These are phyloP conservation scores for Vanderwaltozyma polyspora DNA, from an alignment of 805 yeast species.

Conservation along the genomic window DNA sequence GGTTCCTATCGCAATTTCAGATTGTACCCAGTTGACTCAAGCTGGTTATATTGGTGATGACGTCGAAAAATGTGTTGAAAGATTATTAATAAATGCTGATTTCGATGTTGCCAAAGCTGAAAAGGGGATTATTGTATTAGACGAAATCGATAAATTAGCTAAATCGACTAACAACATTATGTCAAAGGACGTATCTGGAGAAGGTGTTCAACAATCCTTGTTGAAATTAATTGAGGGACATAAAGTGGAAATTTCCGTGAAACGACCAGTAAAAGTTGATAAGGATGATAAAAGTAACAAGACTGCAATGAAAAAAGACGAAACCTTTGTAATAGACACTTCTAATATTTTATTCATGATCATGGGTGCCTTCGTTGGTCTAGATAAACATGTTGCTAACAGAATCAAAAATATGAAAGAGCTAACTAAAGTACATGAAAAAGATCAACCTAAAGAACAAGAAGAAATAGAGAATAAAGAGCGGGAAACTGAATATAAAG, in stretches of 20 bases:
- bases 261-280: constrained; percentile 29
- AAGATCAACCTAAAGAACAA: constrained; percentile 2
- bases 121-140: constrained; percentile 48
- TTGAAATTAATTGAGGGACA: constrained; percentile 49
- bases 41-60: constrained; percentile 60
- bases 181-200: constrained; percentile 50
- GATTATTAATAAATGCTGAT: constrained; percentile 38
- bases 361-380: constrained; percentile 54
- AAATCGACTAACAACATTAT: constrained; percentile 37
- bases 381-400: constrained; percentile 36
- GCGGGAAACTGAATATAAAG: constrained; percentile 7
- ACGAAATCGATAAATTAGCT: constrained; percentile 48
- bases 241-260: constrained; percentile 36
- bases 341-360: constrained; percentile 44
- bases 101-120: constrained; percentile 43
- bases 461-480: constrained; percentile 3
- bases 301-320: constrained; percentile 28
- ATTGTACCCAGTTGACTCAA: constrained; percentile 51
- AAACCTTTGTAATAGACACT: constrained; percentile 40
- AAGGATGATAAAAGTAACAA: constrained; percentile 23
- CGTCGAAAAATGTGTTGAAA: constrained; percentile 45
- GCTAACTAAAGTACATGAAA: not conserved
- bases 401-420: constrained; percentile 26
- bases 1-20: constrained; percentile 49
- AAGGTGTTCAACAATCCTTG: constrained; percentile 53